Conservation (phyloP, 306 rosid genomes). For the Lithocarpus polystachyus region DNA sequence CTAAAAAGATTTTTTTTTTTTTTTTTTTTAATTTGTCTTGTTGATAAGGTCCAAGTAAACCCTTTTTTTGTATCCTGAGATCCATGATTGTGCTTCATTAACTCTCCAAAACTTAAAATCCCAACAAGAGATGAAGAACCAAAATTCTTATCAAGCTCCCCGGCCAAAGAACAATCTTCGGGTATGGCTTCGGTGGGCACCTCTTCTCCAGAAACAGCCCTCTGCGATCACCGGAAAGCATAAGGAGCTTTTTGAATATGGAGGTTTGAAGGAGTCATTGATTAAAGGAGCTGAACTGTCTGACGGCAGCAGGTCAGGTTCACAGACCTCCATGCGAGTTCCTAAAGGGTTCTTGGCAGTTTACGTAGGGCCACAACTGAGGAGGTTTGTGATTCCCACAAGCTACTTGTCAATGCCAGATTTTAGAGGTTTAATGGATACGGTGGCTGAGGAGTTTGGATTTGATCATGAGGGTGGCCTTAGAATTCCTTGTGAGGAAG, state of each 20-base stretch:
- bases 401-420: conserved; percentile 46
- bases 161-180: too few species aligned
- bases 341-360: conserved; percentile 54
- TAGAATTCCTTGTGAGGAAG: conserved; percentile 55
- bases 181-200: neutral
- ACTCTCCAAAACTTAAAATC: too few species aligned
- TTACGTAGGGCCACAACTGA: conserved; percentile 42
- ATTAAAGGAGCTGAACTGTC: conserved; percentile 16
- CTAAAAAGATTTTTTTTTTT: too few species aligned
- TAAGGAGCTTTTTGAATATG: neutral
- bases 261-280: conserved; percentile 6
- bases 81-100: too few species aligned
- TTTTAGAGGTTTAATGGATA: conserved; percentile 46
- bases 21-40: too few species aligned
- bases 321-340: neutral
- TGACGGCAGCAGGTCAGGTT: neutral
- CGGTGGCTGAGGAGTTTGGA: conserved; percentile 45
- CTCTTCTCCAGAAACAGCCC: neutral
- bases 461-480: conserved; percentile 50
- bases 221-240: neutral
- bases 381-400: conserved; percentile 52
- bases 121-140: too few species aligned
- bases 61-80: too few species aligned
- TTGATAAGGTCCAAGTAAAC: too few species aligned
- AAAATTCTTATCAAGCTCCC: too few species aligned